These are phyloP conservation scores for Oxytropis ochrocephala DNA, from an alignment of 306 rosid species.

Conservation along the genomic window DNA sequence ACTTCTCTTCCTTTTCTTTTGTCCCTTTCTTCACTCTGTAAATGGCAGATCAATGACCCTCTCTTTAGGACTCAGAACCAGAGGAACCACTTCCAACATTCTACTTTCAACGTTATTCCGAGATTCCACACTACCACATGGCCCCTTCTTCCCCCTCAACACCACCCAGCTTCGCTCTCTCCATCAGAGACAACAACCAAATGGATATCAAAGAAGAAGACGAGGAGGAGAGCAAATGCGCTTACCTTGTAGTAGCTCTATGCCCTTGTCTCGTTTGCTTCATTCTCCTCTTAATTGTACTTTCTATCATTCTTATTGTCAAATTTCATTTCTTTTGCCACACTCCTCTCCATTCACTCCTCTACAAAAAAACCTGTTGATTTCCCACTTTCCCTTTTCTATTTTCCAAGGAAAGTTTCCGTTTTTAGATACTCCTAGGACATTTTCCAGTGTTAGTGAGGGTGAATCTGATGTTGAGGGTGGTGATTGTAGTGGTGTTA, in stretches of 20 bases:
- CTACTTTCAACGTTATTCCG: constrained; percentile 9
- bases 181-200: constrained; percentile 37
- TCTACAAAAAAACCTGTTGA: constrained; percentile 54
- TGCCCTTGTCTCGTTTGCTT: constrained; percentile 86
- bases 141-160: constrained; percentile 35
- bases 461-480: constrained; percentile 26
- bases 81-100: constrained; percentile 25
- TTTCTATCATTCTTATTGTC: constrained; percentile 54
- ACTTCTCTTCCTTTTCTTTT: neutral
- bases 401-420: constrained; percentile 12
- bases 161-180: constrained; percentile 45
- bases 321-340: constrained; percentile 79
- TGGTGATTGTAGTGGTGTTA: constrained; percentile 3
- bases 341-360: constrained; percentile 60
- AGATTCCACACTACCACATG: constrained; percentile 30
- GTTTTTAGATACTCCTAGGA: neutral
- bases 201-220: constrained; percentile 42
- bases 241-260: constrained; percentile 62
- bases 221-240: constrained; percentile 40
- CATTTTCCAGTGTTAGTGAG: constrained; percentile 27
- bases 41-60: constrained; percentile 63
- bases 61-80: neutral
- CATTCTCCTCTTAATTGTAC: constrained; percentile 44
- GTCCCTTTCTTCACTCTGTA: constrained; percentile 18
- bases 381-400: constrained; percentile 9